These are phyloP conservation scores for Osmanthus fragrans DNA, from an alignment of 257 asterid species.

Conservation along the genomic window DNA sequence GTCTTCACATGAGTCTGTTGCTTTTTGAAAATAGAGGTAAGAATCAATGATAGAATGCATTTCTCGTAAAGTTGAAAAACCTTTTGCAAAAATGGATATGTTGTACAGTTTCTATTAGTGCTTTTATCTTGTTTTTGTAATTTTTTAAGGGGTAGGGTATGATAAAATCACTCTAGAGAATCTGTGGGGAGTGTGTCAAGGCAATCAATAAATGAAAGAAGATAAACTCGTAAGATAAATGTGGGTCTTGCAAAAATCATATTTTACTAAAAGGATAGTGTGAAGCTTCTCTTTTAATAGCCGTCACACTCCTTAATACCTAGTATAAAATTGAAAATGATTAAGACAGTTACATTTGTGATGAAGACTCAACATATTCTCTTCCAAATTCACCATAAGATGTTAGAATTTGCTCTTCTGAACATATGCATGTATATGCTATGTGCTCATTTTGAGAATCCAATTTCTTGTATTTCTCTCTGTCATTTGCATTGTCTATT, in stretches of 20 bases:
- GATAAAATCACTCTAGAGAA: not conserved
- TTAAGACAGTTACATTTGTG: not conserved
- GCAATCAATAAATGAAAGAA: not conserved
- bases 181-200: not conserved
- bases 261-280: not conserved
- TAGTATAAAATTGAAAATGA: not conserved
- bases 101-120: not conserved
- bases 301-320: not conserved
- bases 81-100: not conserved
- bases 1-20: constrained; percentile 73
- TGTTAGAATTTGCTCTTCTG: too few relatives aligned
- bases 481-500: not conserved
- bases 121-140: not conserved
- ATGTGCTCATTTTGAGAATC: not conserved
- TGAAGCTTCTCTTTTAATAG: not conserved
- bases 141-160: not conserved
- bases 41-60: not conserved
- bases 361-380: not conserved
- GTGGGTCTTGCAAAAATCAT: too few relatives aligned
- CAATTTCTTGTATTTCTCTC: not conserved
- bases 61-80: not conserved
- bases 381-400: not conserved
- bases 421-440: not conserved
- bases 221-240: not conserved
- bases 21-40: constrained; percentile 87